These are phyloP conservation scores for Nadsonia fulvescens DNA, from an alignment of 805 yeast genomes.

Conservation along the genomic window DNA sequence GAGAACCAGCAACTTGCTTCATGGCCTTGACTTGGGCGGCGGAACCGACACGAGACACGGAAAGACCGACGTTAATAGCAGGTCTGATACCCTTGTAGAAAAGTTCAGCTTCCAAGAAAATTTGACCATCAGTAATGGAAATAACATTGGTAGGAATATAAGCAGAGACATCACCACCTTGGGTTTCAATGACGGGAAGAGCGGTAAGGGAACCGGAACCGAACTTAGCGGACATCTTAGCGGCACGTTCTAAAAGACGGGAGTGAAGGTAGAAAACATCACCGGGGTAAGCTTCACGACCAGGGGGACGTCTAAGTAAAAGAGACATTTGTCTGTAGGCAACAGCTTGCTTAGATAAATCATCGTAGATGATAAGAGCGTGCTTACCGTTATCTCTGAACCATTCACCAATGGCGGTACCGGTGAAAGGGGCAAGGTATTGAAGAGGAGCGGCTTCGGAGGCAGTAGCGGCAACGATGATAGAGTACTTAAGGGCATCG, in stretches of 20 bases:
- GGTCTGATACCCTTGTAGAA: conserved; percentile 99
- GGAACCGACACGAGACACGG: conserved; percentile 99
- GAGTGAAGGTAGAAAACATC: conserved; percentile 93
- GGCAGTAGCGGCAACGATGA: conserved; percentile 98
- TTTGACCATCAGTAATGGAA: conserved; percentile 95
- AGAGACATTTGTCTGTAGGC: conserved; percentile 99
- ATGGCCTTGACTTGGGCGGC: conserved; percentile 99
- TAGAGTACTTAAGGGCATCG: conserved; percentile 94
- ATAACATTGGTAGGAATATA: conserved; percentile 95
- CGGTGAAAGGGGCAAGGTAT: conserved; percentile 99
- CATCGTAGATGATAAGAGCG: conserved; percentile 93
- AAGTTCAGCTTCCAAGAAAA: conserved; percentile 97
- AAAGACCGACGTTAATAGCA: conserved; percentile 98
- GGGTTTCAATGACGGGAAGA: conserved; percentile 92
- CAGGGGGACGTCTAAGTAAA: conserved; percentile 92
- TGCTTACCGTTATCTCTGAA: conserved; percentile 99
- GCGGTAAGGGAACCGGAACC: conserved; percentile 95
- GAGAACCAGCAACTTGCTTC: conserved; percentile 99
- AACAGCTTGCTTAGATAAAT: conserved; percentile 98
- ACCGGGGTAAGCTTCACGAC: conserved; percentile 95
- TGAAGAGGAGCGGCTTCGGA: conserved; percentile 99
- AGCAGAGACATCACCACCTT: conserved; percentile 98
- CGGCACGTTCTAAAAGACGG: conserved; percentile 91
- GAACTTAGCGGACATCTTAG: conserved; percentile 77
- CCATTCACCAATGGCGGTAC: conserved; percentile 99